Base-by-base conservation (phyloP, 2,329 filamentous ascomycete species). In the Diatrype stigma region DNA sequence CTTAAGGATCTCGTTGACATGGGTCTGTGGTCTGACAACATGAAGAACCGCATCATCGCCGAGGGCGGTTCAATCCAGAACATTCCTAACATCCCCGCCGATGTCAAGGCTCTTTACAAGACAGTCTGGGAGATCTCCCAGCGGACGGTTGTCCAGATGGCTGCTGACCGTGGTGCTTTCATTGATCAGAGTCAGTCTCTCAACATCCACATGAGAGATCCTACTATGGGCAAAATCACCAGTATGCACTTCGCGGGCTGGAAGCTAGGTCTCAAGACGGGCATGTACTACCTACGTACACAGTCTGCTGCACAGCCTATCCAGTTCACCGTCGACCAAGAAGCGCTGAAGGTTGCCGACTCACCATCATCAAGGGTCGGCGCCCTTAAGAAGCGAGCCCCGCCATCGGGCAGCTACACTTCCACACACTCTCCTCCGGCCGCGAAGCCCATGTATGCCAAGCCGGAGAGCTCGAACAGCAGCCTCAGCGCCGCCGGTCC, bases 21-120 rank as follows among this genome's bases (percentile, higher is more conserved):
- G 77, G 94, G 94, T 55, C 81, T 99, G 42, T 99, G 94, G 94
- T 96, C 93, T 45, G 93, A 99, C 74, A 90, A 91, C 77, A 99
- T 99, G 94, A 99, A 99, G 86, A 99, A 99, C 80, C 91, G 94
- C 64, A 99, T 99, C 80, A 99, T 99, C 66, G 88, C 94, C 51
- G 93, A 96, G 56, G 90, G 90, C 60, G 94, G 94, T 60, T 97
- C 93, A 19, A 88, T 99, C 50, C 94, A 97, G 73, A 93, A 94
- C 73, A 93, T 99, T 57, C 89, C 93, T 67, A 97, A 95, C 74
- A 96, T 99, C 56, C 93, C 94, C 14, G 84, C 88, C 30, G 94
- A 99, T 62, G 88, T 96, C 79, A 99, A 99, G 79, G 85, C 87
- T 37, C 82, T 99, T 6, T 99, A 99, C 84, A 99, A 99, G 86